Evolutionary conservation across 164 flowering plant species (phyloP).

Genomic region (Dillenia suffruticosa): DNA sequence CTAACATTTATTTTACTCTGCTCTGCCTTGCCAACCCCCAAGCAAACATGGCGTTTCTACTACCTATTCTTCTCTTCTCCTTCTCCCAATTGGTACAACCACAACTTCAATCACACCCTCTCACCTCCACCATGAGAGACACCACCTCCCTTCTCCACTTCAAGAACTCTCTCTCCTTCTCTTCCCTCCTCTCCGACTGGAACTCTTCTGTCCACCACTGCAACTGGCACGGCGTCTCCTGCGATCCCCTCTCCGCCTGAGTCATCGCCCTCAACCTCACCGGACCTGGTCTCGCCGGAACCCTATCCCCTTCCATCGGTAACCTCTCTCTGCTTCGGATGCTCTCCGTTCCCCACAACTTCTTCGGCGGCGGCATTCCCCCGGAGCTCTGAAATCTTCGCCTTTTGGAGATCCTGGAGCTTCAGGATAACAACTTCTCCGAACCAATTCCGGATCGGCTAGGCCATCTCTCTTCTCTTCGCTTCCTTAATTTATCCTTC

Average conservation of each 20-base stretch:
- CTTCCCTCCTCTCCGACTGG: slow-evolving; percentile 39
- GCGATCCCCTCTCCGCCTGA: slow-evolving; percentile 32
- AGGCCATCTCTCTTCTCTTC: slow-evolving; percentile 31
- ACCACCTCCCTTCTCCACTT: slow-evolving; percentile 39
- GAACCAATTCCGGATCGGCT: slow-evolving; percentile 48
- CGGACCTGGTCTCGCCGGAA: slow-evolving; percentile 30
- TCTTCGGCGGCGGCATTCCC: slow-evolving; percentile 56
- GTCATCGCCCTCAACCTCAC: slow-evolving; percentile 33
- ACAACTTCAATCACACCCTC: too few species aligned
- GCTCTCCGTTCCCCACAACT: slow-evolving; percentile 37
- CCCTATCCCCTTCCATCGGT: slow-evolving; percentile 29
- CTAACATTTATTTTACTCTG: too few species aligned
- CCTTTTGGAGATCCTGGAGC: slow-evolving; percentile 38
- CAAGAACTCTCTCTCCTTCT: slow-evolving; percentile 27
- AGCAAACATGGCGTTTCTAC: too few species aligned
- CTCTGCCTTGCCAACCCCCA: too few species aligned
- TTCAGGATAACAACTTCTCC: slow-evolving; percentile 61
- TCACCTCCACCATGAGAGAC: slow-evolving; percentile 13
- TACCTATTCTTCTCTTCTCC: too few species aligned
- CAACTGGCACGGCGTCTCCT: slow-evolving; percentile 50
- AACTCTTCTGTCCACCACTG: slow-evolving; percentile 29
- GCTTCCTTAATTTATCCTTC: slow-evolving; percentile 45
- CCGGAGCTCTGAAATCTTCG: slow-evolving; percentile 32
- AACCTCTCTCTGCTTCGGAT: slow-evolving; percentile 37
- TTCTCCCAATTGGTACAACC: too few species aligned